A percentile compares a stretch with the other conserved stretches of the same genome.
phyloP scores from a whole-genome alignment of 1,284 basidiomycete genomes.

The Sanghuangporus sanghuang region DNA sequence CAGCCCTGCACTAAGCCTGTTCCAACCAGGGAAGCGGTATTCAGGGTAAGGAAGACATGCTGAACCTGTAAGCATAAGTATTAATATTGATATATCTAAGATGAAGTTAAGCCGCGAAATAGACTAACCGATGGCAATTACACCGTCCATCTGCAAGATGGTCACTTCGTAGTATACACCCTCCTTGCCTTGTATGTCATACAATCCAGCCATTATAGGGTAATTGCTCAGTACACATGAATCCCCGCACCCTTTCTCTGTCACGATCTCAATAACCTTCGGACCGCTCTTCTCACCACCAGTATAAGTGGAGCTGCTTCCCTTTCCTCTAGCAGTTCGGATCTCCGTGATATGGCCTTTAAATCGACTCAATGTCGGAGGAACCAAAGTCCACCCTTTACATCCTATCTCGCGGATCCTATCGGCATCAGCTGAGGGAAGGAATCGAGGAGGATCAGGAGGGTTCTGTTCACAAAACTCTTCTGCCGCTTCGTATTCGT shows the following conservation, averaged over 20 bases:
- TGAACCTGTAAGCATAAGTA: constrained; percentile 37
- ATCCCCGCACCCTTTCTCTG: constrained; percentile 39
- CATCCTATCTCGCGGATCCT: constrained; percentile 40
- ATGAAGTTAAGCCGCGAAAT: neutral
- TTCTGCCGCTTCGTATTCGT: constrained; percentile 46
- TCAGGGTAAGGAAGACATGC: constrained; percentile 61
- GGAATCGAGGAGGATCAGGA: constrained; percentile 34
- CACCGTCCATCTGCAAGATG: constrained; percentile 49
- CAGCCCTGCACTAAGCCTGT: constrained; percentile 56
- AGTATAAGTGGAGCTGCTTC: neutral
- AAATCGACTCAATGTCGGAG: constrained; percentile 34
- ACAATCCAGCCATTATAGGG: constrained; percentile 57
- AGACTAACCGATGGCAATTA: constrained; percentile 52
- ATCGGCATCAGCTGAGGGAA: constrained; percentile 46
- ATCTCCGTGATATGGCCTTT: constrained; percentile 31
- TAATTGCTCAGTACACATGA: constrained; percentile 53
- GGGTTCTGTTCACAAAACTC: constrained; percentile 42
- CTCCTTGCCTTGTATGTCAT: constrained; percentile 43
- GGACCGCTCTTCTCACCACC: constrained; percentile 32
- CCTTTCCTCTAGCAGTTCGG: neutral
- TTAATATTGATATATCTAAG: neutral
- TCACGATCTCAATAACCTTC: constrained; percentile 35
- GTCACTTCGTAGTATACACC: constrained; percentile 63
- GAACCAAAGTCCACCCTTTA: constrained; percentile 46
- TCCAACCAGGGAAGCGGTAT: constrained; percentile 69